Evolutionary conservation across 2,329 filamentous ascomycete species (phyloP).

Genomic region (Colletotrichum theobromicola): DNA sequence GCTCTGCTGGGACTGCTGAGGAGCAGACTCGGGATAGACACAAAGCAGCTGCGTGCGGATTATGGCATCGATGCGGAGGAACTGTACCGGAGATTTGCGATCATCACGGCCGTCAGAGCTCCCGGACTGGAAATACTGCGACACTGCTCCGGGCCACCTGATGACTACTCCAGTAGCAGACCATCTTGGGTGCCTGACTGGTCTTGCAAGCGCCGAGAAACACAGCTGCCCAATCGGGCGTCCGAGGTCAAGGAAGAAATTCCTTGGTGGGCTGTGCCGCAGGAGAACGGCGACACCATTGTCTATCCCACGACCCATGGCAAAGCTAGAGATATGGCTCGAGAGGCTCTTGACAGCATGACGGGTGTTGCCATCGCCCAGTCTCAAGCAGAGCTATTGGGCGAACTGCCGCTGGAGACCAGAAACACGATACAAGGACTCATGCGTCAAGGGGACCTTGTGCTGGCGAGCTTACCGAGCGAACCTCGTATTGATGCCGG

Average conservation of each 20-base stretch:
- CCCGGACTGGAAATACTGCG: neutral
- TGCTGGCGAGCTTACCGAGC: neutral
- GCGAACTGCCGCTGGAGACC: neutral
- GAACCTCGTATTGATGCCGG: neutral
- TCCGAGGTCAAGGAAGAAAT: neutral
- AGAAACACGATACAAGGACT: neutral
- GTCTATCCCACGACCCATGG: neutral
- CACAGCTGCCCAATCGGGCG: neutral
- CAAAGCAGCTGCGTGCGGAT: neutral
- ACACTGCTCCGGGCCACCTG: neutral
- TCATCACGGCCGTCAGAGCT: neutral
- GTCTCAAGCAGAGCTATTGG: neutral
- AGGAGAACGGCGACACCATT: neutral
- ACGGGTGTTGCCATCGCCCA: neutral
- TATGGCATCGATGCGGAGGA: neutral
- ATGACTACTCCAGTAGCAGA: neutral
- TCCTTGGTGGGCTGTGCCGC: neutral
- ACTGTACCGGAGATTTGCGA: neutral
- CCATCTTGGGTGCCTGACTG: neutral
- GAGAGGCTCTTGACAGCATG: neutral
- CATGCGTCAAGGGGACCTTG: neutral
- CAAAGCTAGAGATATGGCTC: neutral
- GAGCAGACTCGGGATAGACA: neutral
- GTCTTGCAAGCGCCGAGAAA: neutral
- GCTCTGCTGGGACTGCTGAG: conserved; percentile 20